These are phyloP conservation scores for Calophaca sinica DNA, from an alignment of 306 rosid species.

Conservation along the genomic window DNA sequence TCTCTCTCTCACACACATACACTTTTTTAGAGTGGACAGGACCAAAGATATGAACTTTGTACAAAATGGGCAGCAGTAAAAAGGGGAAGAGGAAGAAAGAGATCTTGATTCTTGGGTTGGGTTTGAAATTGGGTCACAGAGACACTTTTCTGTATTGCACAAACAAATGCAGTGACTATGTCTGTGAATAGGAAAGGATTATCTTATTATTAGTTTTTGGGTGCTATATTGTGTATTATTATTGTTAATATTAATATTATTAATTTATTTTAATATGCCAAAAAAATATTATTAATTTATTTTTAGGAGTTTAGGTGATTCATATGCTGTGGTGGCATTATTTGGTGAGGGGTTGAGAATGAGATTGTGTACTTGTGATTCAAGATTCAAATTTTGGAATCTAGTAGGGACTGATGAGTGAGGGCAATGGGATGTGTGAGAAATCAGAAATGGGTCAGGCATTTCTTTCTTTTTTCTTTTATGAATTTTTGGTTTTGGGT, in stretches of 20 bases:
- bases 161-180: not conserved
- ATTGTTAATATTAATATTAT: not conserved
- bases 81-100: not conserved
- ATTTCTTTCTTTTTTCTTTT: not conserved
- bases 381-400: constrained; percentile 44
- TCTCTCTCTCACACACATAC: constrained; percentile 7
- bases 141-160: constrained; percentile 24
- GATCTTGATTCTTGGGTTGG: not conserved
- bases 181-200: not conserved
- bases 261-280: too few relatives aligned
- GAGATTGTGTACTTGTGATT: constrained; percentile 13
- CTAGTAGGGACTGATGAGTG: not conserved
- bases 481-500: not conserved
- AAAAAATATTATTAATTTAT: too few relatives aligned
- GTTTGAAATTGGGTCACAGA: not conserved
- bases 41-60: constrained; percentile 20
- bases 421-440: constrained; percentile 5
- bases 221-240: not conserved
- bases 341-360: constrained; percentile 2
- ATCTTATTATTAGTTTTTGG: not conserved
- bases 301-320: not conserved
- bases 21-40: not conserved
- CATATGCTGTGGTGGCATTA: not conserved
- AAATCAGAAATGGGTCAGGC: not conserved
- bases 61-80: not conserved